phyloP scores from a whole-genome alignment of 2,329 filamentous ascomycete genomes.

The Colletotrichum sp. region DNA sequence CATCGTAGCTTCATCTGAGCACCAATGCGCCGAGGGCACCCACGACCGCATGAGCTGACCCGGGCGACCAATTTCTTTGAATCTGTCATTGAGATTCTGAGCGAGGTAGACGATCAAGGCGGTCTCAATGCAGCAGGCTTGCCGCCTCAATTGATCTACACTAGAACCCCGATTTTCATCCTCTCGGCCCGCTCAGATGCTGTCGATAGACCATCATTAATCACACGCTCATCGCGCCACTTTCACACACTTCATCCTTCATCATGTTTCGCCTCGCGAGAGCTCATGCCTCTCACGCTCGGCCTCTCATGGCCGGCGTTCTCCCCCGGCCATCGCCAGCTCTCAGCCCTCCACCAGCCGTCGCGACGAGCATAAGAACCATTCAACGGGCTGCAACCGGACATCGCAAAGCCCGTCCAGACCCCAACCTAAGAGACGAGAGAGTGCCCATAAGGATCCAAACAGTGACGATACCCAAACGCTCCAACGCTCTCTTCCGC shows the following conservation, averaged over 20 bases:
- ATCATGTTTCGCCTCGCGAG: slow-evolving; percentile 2
- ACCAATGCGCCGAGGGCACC: background rate
- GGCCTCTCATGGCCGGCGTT: background rate
- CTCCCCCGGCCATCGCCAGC: background rate
- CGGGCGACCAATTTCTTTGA: background rate
- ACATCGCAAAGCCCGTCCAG: background rate
- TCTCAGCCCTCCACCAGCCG: background rate
- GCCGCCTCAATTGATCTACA: background rate
- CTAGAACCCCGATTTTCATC: background rate
- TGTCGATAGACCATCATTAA: background rate
- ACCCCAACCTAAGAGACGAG: background rate
- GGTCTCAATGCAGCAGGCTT: background rate
- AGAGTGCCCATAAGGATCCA: background rate
- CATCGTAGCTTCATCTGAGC: background rate
- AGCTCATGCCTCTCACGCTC: background rate
- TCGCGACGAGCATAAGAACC: background rate
- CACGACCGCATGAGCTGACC: background rate
- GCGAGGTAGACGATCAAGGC: background rate
- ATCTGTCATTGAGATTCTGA: background rate
- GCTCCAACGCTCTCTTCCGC: background rate
- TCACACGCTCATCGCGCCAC: background rate
- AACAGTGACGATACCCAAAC: background rate
- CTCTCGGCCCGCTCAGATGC: background rate
- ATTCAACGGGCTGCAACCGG: background rate
- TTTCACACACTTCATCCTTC: background rate